Conservation (phyloP, 208 protist genomes). For the Leishmania tropica region DNA sequence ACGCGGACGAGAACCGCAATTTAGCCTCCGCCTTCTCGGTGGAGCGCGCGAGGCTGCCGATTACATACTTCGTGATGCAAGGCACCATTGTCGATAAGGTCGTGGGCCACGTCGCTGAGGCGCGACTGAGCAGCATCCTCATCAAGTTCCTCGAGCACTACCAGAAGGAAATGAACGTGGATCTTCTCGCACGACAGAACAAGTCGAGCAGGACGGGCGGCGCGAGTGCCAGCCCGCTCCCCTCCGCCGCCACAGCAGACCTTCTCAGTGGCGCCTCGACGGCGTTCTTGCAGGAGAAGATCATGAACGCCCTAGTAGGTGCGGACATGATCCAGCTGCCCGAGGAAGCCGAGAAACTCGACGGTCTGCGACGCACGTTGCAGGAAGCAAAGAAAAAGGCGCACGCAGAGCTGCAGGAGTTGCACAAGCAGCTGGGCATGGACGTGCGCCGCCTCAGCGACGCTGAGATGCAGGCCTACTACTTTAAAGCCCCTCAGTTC, state of each 20-base stretch:
- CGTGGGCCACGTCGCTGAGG: conserved; percentile 52
- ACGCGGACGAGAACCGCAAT: conserved; percentile 89
- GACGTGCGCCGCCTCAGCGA: conserved; percentile 71
- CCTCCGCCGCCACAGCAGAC: conserved; percentile 69
- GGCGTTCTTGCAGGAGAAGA: conserved; percentile 70
- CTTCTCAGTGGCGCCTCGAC: conserved; percentile 75
- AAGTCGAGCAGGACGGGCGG: background rate
- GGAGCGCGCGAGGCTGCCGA: conserved; percentile 78
- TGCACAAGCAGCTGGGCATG: conserved; percentile 72
- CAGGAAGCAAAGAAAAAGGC: conserved; percentile 87
- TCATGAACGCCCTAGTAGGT: conserved; percentile 70
- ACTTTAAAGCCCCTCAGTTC: conserved; percentile 76
- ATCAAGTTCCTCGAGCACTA: conserved; percentile 87
- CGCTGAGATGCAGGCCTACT: conserved; percentile 59
- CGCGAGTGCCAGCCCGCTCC: conserved; percentile 38
- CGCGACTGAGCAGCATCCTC: conserved; percentile 72
- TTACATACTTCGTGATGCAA: conserved; percentile 91
- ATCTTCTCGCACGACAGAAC: conserved; percentile 55
- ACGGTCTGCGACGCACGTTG: conserved; percentile 75
- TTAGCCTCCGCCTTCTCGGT: conserved; percentile 88
- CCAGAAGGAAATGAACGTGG: conserved; percentile 84
- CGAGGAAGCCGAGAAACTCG: conserved; percentile 73
- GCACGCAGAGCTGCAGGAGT: conserved; percentile 66
- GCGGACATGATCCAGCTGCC: conserved; percentile 79
- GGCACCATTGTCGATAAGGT: conserved; percentile 89